Base-by-base conservation (phyloP, 257 asterid species). In the Handroanthus guayacan region DNA sequence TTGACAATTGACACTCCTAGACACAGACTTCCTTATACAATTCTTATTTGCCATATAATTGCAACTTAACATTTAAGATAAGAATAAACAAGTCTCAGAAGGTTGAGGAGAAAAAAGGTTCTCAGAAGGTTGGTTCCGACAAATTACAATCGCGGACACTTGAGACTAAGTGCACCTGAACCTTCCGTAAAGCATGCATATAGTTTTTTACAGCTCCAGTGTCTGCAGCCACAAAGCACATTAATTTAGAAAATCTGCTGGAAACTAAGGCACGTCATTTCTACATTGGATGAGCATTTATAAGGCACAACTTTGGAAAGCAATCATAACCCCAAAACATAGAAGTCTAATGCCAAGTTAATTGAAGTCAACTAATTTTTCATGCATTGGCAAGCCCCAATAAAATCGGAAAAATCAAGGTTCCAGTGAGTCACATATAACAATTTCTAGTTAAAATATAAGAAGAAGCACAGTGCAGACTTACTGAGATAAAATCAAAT, bases 401-500 rank as follows among this genome's bases (percentile, higher is more conserved):
- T 50, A 45, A 34, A 75, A 63, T 36, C 54, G 37, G 60, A 50
- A n/a, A 44, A 11, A 31, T 56, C 20, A 72, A 12, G 62, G 64
- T 70, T 57, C 62, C 2, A 14, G 5, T 37, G 60, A 75, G 67
- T 16, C 57, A 44, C 63, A 72, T 63, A 41, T 6, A 17, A 0
- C 17, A 45, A 52, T 11, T 57, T 39, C 44, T 9, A 62, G 45
- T 47, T 65, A 62, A 64, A 12, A 81, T 50, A 70, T 16, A 41
- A 17, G 76, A 58, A 72, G 25, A 76, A 74, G 72, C 37, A 56
- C 36, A 62, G 71, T 11, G 62, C 58, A 66, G 79, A 83, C 99
- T 85, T 81, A 95, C 99, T 47, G 97, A 90, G 80, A 95, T 93
- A 84, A 95, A 95, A 86, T 95, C 98, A 81, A 95, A 95, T 74